phyloP scores from a whole-genome alignment of 306 rosid genomes.

The Medicago truncatula region DNA sequence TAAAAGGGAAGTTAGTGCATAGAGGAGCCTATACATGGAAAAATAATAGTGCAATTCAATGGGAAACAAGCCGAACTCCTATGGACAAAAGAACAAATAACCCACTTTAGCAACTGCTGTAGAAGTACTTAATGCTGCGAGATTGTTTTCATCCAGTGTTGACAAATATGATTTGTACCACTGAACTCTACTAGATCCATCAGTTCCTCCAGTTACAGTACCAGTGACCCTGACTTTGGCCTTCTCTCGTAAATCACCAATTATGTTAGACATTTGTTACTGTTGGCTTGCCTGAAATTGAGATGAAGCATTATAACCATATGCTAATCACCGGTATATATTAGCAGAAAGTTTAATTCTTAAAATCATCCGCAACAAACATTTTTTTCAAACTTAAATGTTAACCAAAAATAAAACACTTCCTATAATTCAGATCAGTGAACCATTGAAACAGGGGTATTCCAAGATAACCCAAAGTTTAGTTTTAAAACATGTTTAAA shows the following conservation, averaged over 20 bases:
- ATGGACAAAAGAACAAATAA: background rate
- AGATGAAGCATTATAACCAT: slow-evolving; percentile 32
- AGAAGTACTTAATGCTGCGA: slow-evolving; percentile 83
- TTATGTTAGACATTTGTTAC: slow-evolving; percentile 68
- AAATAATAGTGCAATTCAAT: background rate
- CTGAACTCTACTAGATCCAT: slow-evolving; percentile 94
- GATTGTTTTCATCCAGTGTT: slow-evolving; percentile 69
- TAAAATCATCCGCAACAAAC: background rate
- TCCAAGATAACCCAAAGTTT: slow-evolving; percentile 21
- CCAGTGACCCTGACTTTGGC: slow-evolving; percentile 83
- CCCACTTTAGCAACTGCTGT: slow-evolving; percentile 61
- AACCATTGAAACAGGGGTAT: slow-evolving; percentile 27
- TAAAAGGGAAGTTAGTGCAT: slow-evolving; percentile 26
- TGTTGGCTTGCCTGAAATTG: slow-evolving; percentile 90
- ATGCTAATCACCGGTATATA: slow-evolving; percentile 16
- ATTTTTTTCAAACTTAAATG: too few species aligned
- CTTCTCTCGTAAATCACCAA: slow-evolving; percentile 87
- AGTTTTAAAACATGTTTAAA: slow-evolving; percentile 25
- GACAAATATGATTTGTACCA: slow-evolving; percentile 85
- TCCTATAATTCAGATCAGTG: slow-evolving; percentile 31
- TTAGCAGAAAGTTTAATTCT: slow-evolving; percentile 10
- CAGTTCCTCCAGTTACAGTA: slow-evolving; percentile 90
- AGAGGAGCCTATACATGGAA: slow-evolving; percentile 5
- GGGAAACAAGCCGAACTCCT: background rate
- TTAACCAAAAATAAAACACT: slow-evolving; percentile 4